Percentiles rank a stretch among this genome's conserved stretches.
phyloP scores from a whole-genome alignment of 192 early-diverging fungal genomes.

The Entomortierella parvispora region DNA sequence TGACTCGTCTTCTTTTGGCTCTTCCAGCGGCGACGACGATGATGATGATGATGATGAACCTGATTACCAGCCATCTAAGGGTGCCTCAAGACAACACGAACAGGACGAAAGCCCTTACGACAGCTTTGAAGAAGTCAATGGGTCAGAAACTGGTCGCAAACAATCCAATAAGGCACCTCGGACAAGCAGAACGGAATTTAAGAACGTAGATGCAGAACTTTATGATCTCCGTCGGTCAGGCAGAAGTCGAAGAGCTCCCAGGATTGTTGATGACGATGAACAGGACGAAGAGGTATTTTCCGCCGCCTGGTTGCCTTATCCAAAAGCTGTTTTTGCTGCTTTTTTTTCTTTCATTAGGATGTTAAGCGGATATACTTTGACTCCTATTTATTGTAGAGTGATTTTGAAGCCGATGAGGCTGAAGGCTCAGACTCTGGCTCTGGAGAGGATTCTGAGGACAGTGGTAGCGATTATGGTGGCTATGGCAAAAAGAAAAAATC shows the following conservation, averaged over 20 bases:
- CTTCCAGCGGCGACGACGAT: conserved; percentile 31
- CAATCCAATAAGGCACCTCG: conserved; percentile 52
- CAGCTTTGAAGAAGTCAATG: conserved; percentile 53
- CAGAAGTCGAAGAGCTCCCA: conserved; percentile 51
- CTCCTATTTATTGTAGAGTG: too few species aligned
- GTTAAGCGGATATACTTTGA: too few species aligned
- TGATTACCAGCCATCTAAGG: conserved; percentile 10
- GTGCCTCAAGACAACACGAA: conserved; percentile 17
- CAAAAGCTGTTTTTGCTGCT: too few species aligned
- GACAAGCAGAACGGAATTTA: conserved; percentile 42
- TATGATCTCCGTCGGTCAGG: conserved; percentile 73
- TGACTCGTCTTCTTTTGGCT: conserved; percentile 39
- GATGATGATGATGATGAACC: conserved; percentile 47
- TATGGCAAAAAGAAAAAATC: conserved; percentile 43
- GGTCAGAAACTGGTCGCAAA: conserved; percentile 37
- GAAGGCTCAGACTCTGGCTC: conserved; percentile 38
- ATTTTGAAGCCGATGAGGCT: conserved; percentile 47
- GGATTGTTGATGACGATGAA: conserved; percentile 52
- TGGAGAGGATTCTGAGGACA: conserved; percentile 40
- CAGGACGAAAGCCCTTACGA: conserved; percentile 51
- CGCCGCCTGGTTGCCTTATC: too few species aligned
- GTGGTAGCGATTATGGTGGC: conserved; percentile 58
- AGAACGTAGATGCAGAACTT: conserved; percentile 66
- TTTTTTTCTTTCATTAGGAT: too few species aligned
- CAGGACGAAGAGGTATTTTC: conserved; percentile 18